phyloP scores from a whole-genome alignment of 2,329 filamentous ascomycete species.

The Bimuria novae-zelandiae region DNA sequence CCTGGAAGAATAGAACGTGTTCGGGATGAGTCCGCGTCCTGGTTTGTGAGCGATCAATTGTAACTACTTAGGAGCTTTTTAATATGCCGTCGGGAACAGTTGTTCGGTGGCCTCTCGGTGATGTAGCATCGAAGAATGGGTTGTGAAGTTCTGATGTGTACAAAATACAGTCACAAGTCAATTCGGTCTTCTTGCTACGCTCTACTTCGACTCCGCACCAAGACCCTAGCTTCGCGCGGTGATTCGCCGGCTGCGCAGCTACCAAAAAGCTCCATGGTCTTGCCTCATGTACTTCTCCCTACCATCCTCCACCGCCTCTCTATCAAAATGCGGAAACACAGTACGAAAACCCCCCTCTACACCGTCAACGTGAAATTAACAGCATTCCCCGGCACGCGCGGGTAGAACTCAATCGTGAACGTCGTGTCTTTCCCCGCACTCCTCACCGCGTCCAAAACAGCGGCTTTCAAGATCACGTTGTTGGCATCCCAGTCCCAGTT shows the following conservation, averaged over 20 bases:
- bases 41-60: not conserved
- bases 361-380: conserved; percentile 56
- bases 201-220: too few species aligned
- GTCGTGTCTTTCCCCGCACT: conserved; percentile 50
- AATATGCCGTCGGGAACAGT: not conserved
- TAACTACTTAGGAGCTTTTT: not conserved
- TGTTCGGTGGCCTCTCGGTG: too few species aligned
- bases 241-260: too few species aligned
- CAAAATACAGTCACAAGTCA: too few species aligned
- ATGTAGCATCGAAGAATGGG: too few species aligned
- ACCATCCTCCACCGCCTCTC: not conserved
- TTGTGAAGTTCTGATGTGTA: too few species aligned
- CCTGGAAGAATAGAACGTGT: conserved; percentile 48
- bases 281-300: too few species aligned
- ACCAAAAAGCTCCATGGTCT: too few species aligned
- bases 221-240: too few species aligned
- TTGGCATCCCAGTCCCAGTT: conserved; percentile 59
- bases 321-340: not conserved
- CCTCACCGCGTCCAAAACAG: conserved; percentile 54
- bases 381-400: conserved; percentile 54
- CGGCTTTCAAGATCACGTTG: conserved; percentile 53
- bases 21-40: not conserved
- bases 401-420: conserved; percentile 62
- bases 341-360: conserved; percentile 10
- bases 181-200: too few species aligned